Conservation (phyloP, 2,329 filamentous ascomycete genomes). For the Penicillium nordicum region DNA sequence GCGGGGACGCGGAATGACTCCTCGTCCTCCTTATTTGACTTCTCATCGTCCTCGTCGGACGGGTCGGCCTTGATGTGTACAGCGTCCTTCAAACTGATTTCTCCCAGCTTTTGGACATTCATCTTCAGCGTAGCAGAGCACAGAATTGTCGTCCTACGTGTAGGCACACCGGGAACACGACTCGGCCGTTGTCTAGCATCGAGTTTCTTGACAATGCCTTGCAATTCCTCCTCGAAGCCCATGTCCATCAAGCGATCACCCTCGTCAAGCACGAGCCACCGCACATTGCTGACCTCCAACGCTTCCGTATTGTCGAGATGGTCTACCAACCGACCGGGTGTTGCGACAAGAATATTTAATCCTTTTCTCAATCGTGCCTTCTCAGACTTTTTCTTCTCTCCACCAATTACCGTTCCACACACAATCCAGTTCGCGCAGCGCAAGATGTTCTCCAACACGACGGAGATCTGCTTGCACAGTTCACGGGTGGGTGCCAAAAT, state of each 20-base stretch:
- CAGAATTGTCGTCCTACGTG: constrained; percentile 76
- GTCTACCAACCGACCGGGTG: constrained; percentile 84
- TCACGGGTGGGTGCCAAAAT: constrained; percentile 93
- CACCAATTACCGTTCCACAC: constrained; percentile 75
- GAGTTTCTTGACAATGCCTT: constrained; percentile 77
- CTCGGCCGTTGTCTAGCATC: constrained; percentile 63
- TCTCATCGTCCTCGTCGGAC: constrained; percentile 52
- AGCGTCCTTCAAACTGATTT: constrained; percentile 92
- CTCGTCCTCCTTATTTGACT: constrained; percentile 48
- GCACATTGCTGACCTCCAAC: constrained; percentile 79
- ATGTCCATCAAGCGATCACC: constrained; percentile 98
- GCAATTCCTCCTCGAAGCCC: constrained; percentile 91
- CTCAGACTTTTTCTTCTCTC: constrained; percentile 74
- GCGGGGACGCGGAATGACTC: constrained; percentile 75
- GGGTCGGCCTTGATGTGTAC: constrained; percentile 74
- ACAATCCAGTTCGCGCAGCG: constrained; percentile 94
- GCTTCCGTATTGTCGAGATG: constrained; percentile 90
- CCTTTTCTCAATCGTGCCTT: constrained; percentile 93
- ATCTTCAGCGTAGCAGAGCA: constrained; percentile 98
- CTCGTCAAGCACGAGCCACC: constrained; percentile 93
- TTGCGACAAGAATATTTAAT: constrained; percentile 92
- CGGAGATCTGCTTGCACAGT: constrained; percentile 87
- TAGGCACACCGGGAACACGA: constrained; percentile 63
- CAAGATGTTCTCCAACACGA: constrained; percentile 78
- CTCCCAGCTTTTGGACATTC: constrained; percentile 88